These are phyloP conservation scores for Aspergillus pseudoglaucus DNA, from an alignment of 2,329 filamentous ascomycete genomes.

Conservation along the genomic window DNA sequence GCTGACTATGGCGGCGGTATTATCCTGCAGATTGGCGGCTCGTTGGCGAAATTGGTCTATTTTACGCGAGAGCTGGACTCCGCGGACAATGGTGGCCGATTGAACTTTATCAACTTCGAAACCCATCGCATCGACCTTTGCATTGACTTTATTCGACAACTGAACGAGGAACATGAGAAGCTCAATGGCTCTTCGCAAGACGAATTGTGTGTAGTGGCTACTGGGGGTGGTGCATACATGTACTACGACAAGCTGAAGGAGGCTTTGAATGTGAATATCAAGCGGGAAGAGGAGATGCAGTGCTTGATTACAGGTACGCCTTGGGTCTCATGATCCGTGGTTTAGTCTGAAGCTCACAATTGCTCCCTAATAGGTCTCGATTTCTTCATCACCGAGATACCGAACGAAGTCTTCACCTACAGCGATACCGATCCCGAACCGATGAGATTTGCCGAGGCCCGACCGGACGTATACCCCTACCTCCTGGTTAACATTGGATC, in stretches of 20 bases:
- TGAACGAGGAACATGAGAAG: constrained; percentile 73
- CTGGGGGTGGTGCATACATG: constrained; percentile 91
- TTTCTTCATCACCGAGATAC: constrained; percentile 98
- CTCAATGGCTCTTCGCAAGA: constrained; percentile 63
- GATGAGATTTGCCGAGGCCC: constrained; percentile 77
- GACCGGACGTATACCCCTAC: constrained; percentile 86
- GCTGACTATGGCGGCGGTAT: constrained; percentile 4
- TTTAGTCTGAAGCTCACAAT: no score
- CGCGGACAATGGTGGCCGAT: constrained; percentile 72
- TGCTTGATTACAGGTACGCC: constrained; percentile 81
- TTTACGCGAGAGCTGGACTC: constrained; percentile 83
- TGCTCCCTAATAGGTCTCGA: constrained; percentile 64
- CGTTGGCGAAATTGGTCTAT: constrained; percentile 92
- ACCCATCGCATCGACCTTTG: constrained; percentile 91
- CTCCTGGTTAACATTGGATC: constrained; percentile 97
- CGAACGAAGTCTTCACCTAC: constrained; percentile 94
- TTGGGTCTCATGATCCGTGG: no score
- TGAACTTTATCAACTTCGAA: constrained; percentile 96
- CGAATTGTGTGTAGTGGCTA: constrained; percentile 88
- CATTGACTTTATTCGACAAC: constrained; percentile 79
- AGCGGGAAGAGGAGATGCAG: constrained; percentile 96
- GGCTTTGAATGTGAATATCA: constrained; percentile 76
- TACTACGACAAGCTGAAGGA: constrained; percentile 89
- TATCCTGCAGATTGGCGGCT: constrained; percentile 75
- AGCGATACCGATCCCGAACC: constrained; percentile 79